A percentile compares a stretch with the other conserved stretches of the same genome.
These are phyloP conservation scores for Aphanomyces invadans DNA, from an alignment of 352 stramenopile species.

Conservation along the genomic window DNA sequence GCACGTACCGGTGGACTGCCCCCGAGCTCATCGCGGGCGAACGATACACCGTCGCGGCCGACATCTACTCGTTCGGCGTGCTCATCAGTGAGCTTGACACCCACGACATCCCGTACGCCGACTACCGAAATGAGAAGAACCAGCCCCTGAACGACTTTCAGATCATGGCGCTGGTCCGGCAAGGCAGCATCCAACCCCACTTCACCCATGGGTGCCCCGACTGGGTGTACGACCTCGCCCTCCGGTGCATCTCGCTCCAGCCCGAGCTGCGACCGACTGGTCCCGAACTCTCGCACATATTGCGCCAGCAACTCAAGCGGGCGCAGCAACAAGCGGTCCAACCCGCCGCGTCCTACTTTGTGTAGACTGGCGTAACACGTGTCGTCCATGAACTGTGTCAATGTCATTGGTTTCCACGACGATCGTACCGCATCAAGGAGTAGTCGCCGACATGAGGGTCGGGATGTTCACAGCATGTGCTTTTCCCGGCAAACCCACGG, in stretches of 20 bases:
- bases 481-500: too few relatives aligned
- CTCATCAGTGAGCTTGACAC: constrained; percentile 52
- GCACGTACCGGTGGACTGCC: constrained; percentile 45
- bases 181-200: constrained; percentile 29
- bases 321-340: neutral
- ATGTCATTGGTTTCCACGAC: too few relatives aligned
- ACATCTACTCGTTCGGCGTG: constrained; percentile 56
- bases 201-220: constrained; percentile 36
- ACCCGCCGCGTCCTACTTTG: too few relatives aligned
- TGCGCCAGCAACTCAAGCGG: neutral
- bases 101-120: constrained; percentile 43
- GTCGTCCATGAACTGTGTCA: neutral
- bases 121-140: constrained; percentile 31
- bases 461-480: too few relatives aligned
- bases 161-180: constrained; percentile 39
- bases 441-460: too few relatives aligned
- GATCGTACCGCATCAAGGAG: too few relatives aligned
- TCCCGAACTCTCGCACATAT: constrained; percentile 4
- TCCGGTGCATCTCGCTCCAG: constrained; percentile 33
- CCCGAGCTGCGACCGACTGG: constrained; percentile 12
- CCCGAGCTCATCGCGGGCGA: constrained; percentile 46
- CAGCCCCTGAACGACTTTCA: constrained; percentile 36
- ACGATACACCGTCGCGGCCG: constrained; percentile 39
- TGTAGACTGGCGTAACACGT: neutral
- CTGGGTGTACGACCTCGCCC: constrained; percentile 31